A percentile compares a stretch with the other conserved stretches of the same genome.
Evolutionary conservation across 1,284 basidiomycete genomes (phyloP).

Genomic region (Pholiota adiposa): DNA sequence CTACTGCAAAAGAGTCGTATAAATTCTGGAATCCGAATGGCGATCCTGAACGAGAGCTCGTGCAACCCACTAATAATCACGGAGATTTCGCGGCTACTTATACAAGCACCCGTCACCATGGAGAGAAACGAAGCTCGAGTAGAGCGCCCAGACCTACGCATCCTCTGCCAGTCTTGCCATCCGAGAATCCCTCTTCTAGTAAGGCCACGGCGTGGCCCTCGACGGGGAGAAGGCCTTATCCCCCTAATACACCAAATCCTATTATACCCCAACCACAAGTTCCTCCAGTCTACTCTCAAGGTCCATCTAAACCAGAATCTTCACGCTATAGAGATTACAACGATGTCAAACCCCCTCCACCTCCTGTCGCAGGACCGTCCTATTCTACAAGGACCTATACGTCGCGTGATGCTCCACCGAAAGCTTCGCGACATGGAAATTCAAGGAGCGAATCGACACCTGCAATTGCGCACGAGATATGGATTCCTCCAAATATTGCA

Average conservation of each 20-base stretch:
- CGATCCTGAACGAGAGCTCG: constrained; percentile 25
- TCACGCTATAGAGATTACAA: constrained; percentile 19
- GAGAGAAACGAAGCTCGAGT: constrained; percentile 33
- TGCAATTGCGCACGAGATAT: constrained; percentile 24
- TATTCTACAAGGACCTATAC: constrained; percentile 15
- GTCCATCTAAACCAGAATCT: constrained; percentile 18
- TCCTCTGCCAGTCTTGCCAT: constrained; percentile 9
- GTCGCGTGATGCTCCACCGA: constrained; percentile 15
- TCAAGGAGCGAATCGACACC: constrained; percentile 16
- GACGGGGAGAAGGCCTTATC: constrained; percentile 16
- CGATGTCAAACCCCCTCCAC: constrained; percentile 18
- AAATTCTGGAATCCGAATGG: constrained; percentile 38
- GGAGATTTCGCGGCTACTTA: constrained; percentile 19
- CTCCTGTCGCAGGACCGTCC: constrained; percentile 11
- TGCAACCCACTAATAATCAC: constrained; percentile 21
- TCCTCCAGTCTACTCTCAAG: constrained; percentile 9
- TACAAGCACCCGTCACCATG: constrained; percentile 20
- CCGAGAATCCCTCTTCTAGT: constrained; percentile 14
- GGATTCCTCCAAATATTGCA: constrained; percentile 27
- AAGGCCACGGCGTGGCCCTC: constrained; percentile 10
- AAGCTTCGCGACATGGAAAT: constrained; percentile 12
- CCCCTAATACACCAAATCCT: constrained; percentile 14
- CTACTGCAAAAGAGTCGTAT: constrained; percentile 39
- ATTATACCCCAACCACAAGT: constrained; percentile 14
- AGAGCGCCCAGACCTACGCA: constrained; percentile 27